Evolutionary conservation across 2,329 filamentous ascomycete species (phyloP), one percentile per base, ranked within the genome.

Genomic region (Rutstroemia sydowiana): DNA sequence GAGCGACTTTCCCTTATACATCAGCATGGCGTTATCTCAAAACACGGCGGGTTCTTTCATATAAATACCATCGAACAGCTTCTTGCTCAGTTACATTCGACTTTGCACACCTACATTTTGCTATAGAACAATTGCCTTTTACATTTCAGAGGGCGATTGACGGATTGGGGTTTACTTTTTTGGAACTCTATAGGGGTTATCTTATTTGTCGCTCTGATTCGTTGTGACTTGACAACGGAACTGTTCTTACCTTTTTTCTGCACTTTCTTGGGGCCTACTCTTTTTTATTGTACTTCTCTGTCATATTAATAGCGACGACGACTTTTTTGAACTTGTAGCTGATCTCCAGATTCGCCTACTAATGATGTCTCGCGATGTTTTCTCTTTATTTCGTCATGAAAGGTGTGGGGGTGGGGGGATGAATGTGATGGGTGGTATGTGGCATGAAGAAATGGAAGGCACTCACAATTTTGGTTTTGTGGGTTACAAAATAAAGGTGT

Each of bases 1-100:
- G 20, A 16, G n/a, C 37, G 55, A 44, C 53, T 23, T 45, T 59
- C 58, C 56, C 46, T 42, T 62, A 61, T 43, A 52, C 47, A 61
- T 55, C 58, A 60, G 56, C 60, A 61, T 54, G 64, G 63, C 63
- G 63, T 63, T 66, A 55, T 55, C 59, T 53, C 37, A 59, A 65
- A 65, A 61, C 57, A 56, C 51, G 60, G 62, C 54, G 61, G 63
- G 58, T 49, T 55, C 52, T 40, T 59, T 61, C 59, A 26, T 53
- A 42, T 40, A 54, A 62, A 65, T 64, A 65, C 63, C 63, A 63
- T 55, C 51, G 13, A 61, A 47, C 54, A 57, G 54, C 56, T 57
- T 58, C 51, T 48, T 48, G 45, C 53, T 52, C 28, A 48, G 52
- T 54, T 50, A 55, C 48, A 52, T 51, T 51, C 36, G 34, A 44